These are phyloP conservation scores for Mycena rosella DNA, from an alignment of 768 basidiomycete genomes.

Conservation along the genomic window DNA sequence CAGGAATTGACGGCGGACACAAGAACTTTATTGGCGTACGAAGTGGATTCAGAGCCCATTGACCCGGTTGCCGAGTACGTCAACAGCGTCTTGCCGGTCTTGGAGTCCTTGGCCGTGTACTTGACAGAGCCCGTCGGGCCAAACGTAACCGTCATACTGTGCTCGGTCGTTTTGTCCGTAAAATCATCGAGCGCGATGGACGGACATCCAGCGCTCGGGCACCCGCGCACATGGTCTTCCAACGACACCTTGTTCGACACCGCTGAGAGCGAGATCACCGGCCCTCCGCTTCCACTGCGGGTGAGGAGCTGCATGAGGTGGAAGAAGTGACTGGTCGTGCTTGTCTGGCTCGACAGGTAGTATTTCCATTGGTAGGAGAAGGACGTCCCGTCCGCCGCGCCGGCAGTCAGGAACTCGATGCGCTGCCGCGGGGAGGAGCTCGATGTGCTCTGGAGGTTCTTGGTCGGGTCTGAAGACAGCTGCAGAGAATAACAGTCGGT, in stretches of 20 bases:
- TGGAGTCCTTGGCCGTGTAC: no score
- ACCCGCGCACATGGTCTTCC: no score
- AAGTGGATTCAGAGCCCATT: no score
- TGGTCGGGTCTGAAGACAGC: slow-evolving; percentile 22
- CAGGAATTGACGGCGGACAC: no score
- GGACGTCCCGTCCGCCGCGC: slow-evolving; percentile 22
- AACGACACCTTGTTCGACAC: slow-evolving; percentile 4
- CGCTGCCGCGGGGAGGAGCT: slow-evolving; percentile 23
- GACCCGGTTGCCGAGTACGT: no score
- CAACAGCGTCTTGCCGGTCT: no score
- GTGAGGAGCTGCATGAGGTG: slow-evolving; percentile 29
- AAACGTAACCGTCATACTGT: no score
- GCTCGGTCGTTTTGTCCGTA: no score
- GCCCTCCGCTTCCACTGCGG: slow-evolving; percentile 13
- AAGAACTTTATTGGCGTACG: no score
- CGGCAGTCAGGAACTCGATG: slow-evolving; percentile 29
- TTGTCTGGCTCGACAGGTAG: slow-evolving; percentile 25
- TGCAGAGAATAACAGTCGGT: slow-evolving; percentile 18
- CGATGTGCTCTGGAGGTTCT: slow-evolving; percentile 17
- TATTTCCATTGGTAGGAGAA: slow-evolving; percentile 23
- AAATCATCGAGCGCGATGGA: no score
- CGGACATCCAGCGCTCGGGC: no score
- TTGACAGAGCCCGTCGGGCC: no score
- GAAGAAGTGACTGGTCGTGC: slow-evolving; percentile 26
- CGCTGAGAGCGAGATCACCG: slow-evolving; percentile 21